These are phyloP conservation scores for Podaxis sp. DNA, from an alignment of 768 basidiomycete genomes.

Conservation along the genomic window DNA sequence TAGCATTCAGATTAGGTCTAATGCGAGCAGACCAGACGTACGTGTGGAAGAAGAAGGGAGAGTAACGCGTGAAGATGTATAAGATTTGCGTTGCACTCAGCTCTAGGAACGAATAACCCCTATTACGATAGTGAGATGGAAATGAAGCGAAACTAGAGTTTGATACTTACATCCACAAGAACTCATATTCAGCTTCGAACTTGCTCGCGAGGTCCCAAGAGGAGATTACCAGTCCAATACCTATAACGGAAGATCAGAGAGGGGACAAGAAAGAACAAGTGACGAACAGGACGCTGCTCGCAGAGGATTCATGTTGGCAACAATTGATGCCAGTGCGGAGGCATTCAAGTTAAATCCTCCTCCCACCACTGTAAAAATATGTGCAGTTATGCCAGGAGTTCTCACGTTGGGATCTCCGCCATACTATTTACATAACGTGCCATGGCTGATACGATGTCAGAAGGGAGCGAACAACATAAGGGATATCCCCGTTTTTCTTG, in stretches of 20 bases:
- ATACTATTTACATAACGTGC: no score
- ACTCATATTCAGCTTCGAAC: neutral
- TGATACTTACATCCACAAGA: neutral
- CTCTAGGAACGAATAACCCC: neutral
- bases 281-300: neutral
- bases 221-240: neutral
- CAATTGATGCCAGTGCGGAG: no score
- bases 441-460: no score
- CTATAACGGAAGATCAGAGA: neutral
- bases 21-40: no score
- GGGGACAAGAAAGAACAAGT: neutral
- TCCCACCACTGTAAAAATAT: no score
- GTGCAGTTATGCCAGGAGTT: no score
- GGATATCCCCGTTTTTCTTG: no score
- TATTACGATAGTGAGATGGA: neutral
- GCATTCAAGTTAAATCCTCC: neutral
- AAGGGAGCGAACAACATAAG: no score
- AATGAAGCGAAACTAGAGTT: neutral
- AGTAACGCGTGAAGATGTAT: conserved; percentile 5
- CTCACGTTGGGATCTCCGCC: no score
- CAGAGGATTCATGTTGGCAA: no score
- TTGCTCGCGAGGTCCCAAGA: neutral
- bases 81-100: neutral
- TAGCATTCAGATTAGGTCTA: no score
- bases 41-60: neutral